Base-by-base conservation (phyloP, 2,329 filamentous ascomycete genomes). In the Sarocladium oryzae region DNA sequence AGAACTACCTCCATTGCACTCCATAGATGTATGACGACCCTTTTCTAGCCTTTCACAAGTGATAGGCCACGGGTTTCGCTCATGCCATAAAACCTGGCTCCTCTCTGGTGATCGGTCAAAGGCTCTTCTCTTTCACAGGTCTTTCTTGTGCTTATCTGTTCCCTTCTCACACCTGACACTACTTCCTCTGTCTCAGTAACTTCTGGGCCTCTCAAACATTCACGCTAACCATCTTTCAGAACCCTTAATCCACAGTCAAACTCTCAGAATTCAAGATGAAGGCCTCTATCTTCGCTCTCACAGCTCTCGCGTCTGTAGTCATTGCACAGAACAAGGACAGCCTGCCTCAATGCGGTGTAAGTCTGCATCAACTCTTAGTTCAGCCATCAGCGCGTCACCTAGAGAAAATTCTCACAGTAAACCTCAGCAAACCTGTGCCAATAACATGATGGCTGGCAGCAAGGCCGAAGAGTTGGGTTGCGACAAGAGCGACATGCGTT, bases 261-360 rank as follows among this genome's bases (percentile, higher is more conserved):
- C 50, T 20, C 15, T 21, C 4, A 40, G 16, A 4, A 56, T 51
- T 61, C 69, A 77, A 70, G 57, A 80, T 79, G 77, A 80, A 78
- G 74, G 66, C 68, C 52, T 61, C 67, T 53, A 56, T 73, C 57
- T 58, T 77, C 58, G 60, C 73, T 55, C 57, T 73, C 59, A 68
- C 68, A 62, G 61, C 69, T 56, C 60, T 74, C 51, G 68, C 68
- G 56, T 65, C 69, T 45, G 60, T 69, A 36, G 69, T 61, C 54
- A 64, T 64, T 16, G 73, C 70, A 36, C 74, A 77, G 61, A 60
- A 67, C 55, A 49, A 67, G 43, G 50, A 63, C 52, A 63, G 66
- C 51, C 73, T 81, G 49, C 70, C 76, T 30, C 52, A 61, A 16
- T 82, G 79, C 58, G 77, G 72, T 64, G 79, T 82, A 75, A 72